Evolutionary conservation across 2,329 filamentous ascomycete species (phyloP), one percentile per base, ranked within the genome.

Genomic region (Diplodia mutila): DNA sequence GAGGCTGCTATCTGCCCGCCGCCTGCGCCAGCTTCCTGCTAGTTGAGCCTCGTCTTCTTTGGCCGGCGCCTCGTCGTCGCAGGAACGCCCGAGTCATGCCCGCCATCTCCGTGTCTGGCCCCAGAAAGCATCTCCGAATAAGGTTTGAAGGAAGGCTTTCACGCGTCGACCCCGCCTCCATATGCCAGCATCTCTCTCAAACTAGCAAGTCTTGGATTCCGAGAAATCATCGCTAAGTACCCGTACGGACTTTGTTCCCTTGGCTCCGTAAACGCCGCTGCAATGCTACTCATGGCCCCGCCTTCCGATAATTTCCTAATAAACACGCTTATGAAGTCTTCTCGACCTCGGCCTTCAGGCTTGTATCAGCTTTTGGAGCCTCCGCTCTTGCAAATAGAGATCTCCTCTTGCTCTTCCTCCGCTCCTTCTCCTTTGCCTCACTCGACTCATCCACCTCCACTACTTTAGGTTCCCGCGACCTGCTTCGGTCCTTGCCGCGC

Each of bases 401-500:
- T 25, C 48, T 65, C 48, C 68, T 63, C 66, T 66, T 66, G 27
- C 39, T 57, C 52, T 66, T 66, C 51, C 48, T 54, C 27, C 32
- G 34, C 46, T 61, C 63, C 34, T 69, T 52, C 48, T 37, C 67
- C 23, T 52, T 64, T 27, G 14, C 29, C 21, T 46, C 51, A 32
- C 27, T 18, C 14, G 16, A 18, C 21, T 54, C 59, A 2, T 63
- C 32, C 29, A 51, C 14, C 37, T n/a, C 32, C 25, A 32, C 49
- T n/a, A 32, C 39, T 25, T 29, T 49, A 16, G 51, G 42, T 25
- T 74, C 76, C 69, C 72, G 59, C 54, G 52, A 52, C 34, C 63
- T 48, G 51, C 73, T 76, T 23, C 75, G 57, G 57, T 25, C 59
- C 68, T 48, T 69, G 69, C 52, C 69, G 70, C 53, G 39, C 67